Evolutionary conservation across 768 basidiomycete species (phyloP), one percentile per base, ranked within the genome.

Genomic region (Russula brevipes): DNA sequence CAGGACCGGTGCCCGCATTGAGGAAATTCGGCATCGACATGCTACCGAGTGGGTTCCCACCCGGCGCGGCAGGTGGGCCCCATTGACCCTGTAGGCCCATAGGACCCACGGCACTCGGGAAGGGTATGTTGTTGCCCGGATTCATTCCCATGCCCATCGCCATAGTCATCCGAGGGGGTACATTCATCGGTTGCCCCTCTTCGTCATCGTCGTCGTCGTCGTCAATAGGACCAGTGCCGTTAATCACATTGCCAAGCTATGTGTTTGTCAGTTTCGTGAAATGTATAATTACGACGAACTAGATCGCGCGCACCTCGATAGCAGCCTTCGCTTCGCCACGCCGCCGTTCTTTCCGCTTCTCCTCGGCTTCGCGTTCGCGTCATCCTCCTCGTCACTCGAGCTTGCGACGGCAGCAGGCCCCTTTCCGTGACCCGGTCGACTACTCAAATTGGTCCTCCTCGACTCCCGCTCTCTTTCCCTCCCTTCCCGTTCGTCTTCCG

Each of bases 191-290:
- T 39, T 54, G 59, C 52, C 66, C 68, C 10, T 72, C 76, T 46
- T 74, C 74, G 53, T 76, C 73, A 35, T 54, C 62, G 9, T 53
- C 57, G 14, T 59, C 51, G 8, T 76, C 71, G 51, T 77, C 73
- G 5, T 82, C 75, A 46, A 85, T 71, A 2, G 88, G 86, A 17
- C 84, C 85, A 39, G 79, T 84, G 6, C 91, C 89, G 71, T 94
- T 91, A 69, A 93, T 84, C 52, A 91, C 87, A 65, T 91, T 90
- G n/a, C 92, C 91, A 44, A 93, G 84, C 92, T 93, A 69, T 4
- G 16, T 19, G 54, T 39, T 49, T 0, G 38, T 59, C 36, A 19
- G 49, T 11, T 31, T 31, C 19, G 11, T 3, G 19, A 42, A 8
- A 30, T 39, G 8, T 1, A 31, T 24, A 1, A 24, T 19, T 7